These are phyloP conservation scores for Amaranthus cruentus DNA, from an alignment of 148 eudicot species.

Conservation along the genomic window DNA sequence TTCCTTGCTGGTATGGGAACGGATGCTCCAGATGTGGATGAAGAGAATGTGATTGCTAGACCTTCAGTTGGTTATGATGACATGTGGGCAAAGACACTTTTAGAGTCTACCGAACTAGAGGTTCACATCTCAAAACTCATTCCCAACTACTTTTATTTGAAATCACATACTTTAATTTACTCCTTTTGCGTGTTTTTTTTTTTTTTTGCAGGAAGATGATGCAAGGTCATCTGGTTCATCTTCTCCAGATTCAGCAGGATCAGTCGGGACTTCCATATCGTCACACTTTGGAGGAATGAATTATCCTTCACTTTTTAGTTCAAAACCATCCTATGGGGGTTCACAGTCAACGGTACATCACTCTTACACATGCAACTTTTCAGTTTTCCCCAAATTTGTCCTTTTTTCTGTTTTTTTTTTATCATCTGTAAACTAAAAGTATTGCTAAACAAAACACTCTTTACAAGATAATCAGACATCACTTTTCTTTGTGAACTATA, in stretches of 20 bases:
- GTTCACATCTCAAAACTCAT: conserved; percentile 25
- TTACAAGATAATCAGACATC: not conserved
- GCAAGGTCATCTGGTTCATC: conserved; percentile 85
- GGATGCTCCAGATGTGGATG: conserved; percentile 98
- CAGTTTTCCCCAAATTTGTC: not conserved
- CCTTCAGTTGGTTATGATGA: conserved; percentile 91
- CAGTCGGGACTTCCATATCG: conserved; percentile 95
- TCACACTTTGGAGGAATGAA: conserved; percentile 98
- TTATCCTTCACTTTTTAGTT: conserved; percentile 91
- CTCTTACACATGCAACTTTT: conserved; percentile 3
- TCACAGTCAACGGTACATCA: conserved; percentile 60
- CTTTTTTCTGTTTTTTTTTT: not conserved
- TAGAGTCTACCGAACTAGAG: conserved; percentile 83
- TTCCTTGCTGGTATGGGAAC: conserved; percentile 98
- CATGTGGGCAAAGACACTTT: conserved; percentile 96
- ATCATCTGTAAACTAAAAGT: not conserved
- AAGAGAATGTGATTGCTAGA: conserved; percentile 69
- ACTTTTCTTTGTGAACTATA: not conserved
- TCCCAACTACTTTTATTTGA: not conserved
- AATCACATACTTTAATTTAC: not conserved
- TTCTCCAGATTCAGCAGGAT: conserved; percentile 87
- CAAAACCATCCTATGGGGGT: conserved; percentile 70
- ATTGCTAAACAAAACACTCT: not conserved
- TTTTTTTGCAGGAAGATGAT: conserved; percentile 62
- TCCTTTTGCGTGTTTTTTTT: too few relatives aligned